Percentiles rank a stretch among this genome's conserved stretches.
These are phyloP conservation scores for Colletotrichum echinochloae DNA, from an alignment of 2,329 filamentous ascomycete species.

Conservation along the genomic window DNA sequence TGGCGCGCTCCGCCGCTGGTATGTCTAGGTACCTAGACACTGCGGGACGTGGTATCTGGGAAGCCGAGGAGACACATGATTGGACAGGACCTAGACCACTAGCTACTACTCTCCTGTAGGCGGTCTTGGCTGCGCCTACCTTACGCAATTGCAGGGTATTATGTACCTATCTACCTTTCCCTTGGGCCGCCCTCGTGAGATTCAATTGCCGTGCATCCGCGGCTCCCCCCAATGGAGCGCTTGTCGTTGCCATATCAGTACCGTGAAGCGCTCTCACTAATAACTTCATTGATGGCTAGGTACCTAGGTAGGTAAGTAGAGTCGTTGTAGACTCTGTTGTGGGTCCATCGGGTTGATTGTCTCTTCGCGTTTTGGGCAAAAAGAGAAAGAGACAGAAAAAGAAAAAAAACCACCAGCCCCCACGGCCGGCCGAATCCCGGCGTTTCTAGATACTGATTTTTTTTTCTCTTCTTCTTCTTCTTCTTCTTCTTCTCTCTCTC, in stretches of 20 bases:
- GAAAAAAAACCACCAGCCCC: conserved; percentile 8
- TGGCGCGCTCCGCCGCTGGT: conserved; percentile 31
- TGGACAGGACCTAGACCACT: neutral
- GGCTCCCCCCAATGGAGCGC: conserved; percentile 33
- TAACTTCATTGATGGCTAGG: too few relatives aligned
- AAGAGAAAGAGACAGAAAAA: neutral
- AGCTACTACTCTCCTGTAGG: neutral
- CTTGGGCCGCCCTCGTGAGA: neutral
- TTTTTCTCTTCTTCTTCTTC: conserved; percentile 1
- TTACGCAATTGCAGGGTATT: neutral
- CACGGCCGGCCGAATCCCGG: conserved; percentile 31
- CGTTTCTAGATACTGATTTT: conserved; percentile 18
- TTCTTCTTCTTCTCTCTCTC: too few relatives aligned
- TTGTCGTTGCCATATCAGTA: conserved; percentile 33
- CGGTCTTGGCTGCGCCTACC: conserved; percentile 21
- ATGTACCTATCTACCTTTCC: neutral
- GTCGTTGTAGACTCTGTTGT: conserved; percentile 17
- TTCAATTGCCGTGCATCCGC: conserved; percentile 20
- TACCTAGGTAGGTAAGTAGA: neutral
- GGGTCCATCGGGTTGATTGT: conserved; percentile 20
- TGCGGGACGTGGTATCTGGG: neutral
- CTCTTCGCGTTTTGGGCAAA: neutral
- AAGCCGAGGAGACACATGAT: conserved; percentile 24
- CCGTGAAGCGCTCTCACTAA: neutral
- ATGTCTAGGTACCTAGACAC: neutral